Evolutionary conservation across 495 filamentous ascomycete species (phyloP), one percentile per base, ranked within the genome.

Genomic region (Neurospora sp.): DNA sequence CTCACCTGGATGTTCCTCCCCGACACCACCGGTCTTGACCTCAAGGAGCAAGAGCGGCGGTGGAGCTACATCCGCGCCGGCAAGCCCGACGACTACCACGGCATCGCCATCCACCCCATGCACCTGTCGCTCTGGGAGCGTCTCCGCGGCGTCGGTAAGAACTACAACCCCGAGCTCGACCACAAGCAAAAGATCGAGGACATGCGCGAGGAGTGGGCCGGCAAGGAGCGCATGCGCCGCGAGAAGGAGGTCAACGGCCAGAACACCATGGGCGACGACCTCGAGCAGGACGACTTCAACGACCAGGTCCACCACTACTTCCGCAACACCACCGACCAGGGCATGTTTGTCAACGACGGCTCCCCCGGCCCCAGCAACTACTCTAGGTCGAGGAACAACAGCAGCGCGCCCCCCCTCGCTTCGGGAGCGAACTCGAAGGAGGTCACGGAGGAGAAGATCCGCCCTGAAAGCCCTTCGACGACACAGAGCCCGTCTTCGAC

Each of bases 11-110:
- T 95, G 71, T 97, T 93, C 87, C 89, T 97, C 3, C 94, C 94
- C 3, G 94, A 97, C 78, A 97, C 94, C 75, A 97, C 94, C 12
- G 94, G 94, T 65, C 89, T 97, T 14, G 94, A 97, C 76, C 88
- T 97, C 68, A 95, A 96, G 86, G 94, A 97, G 81, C 94, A 97
- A 82, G 94, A 97, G 82, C 91, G 93, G 68, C 89, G 94, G 72
- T 97, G 92, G 92, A 78, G 84, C 53, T 97, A 88, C 81, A 90
- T 97, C 78, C 89, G 92, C 45, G 82, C 87, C 0, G 92, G 93
- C 74, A 89, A 88, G 45, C 90, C 89, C 74, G 73, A 87, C 22
- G 92, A 97, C 31, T 97, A 97, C 83, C 93, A 96, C 81, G 94
- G 94, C 71, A 88, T 95, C 65, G 94, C 94, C 72, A 87, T 97